Evolutionary conservation across 2,329 filamentous ascomycete genomes (phyloP), one percentile per base, ranked within the genome.

Genomic region (Chrysoporthe deuterocubensis): DNA sequence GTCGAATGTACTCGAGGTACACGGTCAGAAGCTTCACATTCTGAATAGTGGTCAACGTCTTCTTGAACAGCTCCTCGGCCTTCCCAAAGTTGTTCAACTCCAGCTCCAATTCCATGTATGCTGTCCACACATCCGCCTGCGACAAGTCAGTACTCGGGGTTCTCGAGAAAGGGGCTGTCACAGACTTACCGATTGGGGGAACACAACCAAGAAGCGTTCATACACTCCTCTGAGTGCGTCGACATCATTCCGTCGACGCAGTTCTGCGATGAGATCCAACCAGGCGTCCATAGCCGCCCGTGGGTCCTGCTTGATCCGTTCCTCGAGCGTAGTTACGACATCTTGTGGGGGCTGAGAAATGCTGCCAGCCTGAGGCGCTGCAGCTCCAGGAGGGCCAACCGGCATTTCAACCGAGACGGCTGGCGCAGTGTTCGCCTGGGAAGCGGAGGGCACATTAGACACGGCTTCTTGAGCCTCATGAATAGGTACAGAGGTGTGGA

Each of bases 1-100:
- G 91, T 64, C 96, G 93, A 71, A 98, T 92, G 77, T 98, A 97
- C 79, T 97, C 94, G 70, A 99, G 88, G 77, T 99, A 99, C 43
- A 94, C 87, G 7, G 92, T 93, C 93, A 94, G 99, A 26, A 99
- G 86, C 70, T 92, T 88, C 50, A 98, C 91, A 76, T 95, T 92
- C 13, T 92, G 90, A 26, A 96, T 90, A 9, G 87, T 87, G 73
- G 93, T 85, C 50, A 99, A 87, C 43, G 92, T 94, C 72, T 89
- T 88, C 71, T 88, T 89, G 78, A 99, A 97, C 32, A 99, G 90
- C 64, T 89, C 85, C 78, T 97, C 95, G 18, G 96, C 90, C 59
- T 89, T 88, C 67, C 86, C 84, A 69, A 96, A 91, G 71, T 97
- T 92, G 74, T 97, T 93, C 67, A 94, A 85, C 71, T 93, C 90